Evolutionary conservation across 2,329 filamentous ascomycete species (phyloP).

Genomic region (Penicillium griseofulvum): DNA sequence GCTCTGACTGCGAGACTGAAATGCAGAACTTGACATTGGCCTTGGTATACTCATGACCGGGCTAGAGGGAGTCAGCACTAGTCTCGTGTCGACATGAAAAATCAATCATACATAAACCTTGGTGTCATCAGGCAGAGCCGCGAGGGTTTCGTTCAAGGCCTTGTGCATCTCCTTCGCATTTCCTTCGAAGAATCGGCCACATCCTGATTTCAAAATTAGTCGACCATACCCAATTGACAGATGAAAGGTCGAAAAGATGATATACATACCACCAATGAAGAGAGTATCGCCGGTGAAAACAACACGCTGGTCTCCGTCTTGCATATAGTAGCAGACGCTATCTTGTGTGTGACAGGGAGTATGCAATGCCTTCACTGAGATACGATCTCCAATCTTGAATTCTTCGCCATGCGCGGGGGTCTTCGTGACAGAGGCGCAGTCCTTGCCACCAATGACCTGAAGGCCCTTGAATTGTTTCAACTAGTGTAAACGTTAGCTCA

Average conservation of each 20-base stretch:
- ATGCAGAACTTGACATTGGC: conserved; percentile 85
- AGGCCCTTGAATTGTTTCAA: conserved; percentile 61
- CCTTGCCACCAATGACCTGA: conserved; percentile 80
- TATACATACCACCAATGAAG: conserved; percentile 75
- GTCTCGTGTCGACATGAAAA: not conserved
- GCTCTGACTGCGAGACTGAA: conserved; percentile 70
- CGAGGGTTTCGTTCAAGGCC: conserved; percentile 83
- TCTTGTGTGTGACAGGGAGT: conserved; percentile 98
- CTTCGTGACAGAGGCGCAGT: conserved; percentile 75
- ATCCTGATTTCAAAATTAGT: conserved; percentile 56
- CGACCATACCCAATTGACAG: not conserved
- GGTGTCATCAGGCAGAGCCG: conserved; percentile 79
- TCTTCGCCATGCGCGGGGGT: conserved; percentile 72
- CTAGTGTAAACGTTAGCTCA: conserved; percentile 33
- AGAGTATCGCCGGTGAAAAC: conserved; percentile 97
- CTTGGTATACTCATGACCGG: conserved; percentile 98
- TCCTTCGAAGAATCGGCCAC: conserved; percentile 94
- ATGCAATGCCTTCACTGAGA: conserved; percentile 82
- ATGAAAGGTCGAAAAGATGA: not conserved
- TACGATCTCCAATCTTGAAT: conserved; percentile 77
- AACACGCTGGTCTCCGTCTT: conserved; percentile 69
- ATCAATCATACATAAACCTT: conserved; percentile 73
- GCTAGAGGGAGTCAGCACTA: conserved; percentile 49
- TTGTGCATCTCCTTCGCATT: conserved; percentile 86
- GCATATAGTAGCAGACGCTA: conserved; percentile 91